Base-by-base conservation (phyloP, 2,329 filamentous ascomycete genomes). In the Akanthomyces lecanii region DNA sequence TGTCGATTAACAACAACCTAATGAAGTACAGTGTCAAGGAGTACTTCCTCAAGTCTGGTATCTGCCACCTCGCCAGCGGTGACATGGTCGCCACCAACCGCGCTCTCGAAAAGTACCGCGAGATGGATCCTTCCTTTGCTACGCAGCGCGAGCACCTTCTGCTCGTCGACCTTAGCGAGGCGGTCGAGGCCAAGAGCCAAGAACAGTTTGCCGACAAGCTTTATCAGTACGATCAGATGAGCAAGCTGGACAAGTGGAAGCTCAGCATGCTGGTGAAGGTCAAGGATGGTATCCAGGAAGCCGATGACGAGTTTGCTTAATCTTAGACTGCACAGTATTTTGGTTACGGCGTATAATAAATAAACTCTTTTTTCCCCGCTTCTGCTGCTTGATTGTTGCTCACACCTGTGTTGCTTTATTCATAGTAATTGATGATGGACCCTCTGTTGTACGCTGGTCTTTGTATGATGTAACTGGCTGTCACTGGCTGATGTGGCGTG, bases 221-320 rank as follows among this genome's bases (percentile, higher is more conserved):
- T 66, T 96, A 90, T 81, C 88, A 94, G 74, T 98, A 86, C 73
- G 92, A 97, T 75, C 91, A 96, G 79, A 82, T 97, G 79, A 95
- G 88, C 79, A 95, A 95, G 81, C 79, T 98, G 71, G 93, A 97
- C 74, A 95, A 94, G 80, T 98, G 94, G 94, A 97, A 97, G 89
- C 97, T 91, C 57, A 91, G 89, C 38, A 80, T 97, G 63, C 76
- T 97, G 66, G 79, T 96, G 71, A 85, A 87, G 69, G 84, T 97
- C 71, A 97, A 97, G 87, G 88, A 88, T 70, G 82, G 82, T 61
- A 96, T 97, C 70, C 89, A 94, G 77, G 80, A 76, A 66, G 73
- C 74, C 21, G 75, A 77, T 58, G 77, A 78, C 60, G 77, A 79
- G 70, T 78, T 78, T 71, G 76, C 76, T 38, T 78, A 73, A 66